These are phyloP conservation scores for Alternaria gaisen DNA, from an alignment of 2,329 filamentous ascomycete genomes.

Conservation along the genomic window DNA sequence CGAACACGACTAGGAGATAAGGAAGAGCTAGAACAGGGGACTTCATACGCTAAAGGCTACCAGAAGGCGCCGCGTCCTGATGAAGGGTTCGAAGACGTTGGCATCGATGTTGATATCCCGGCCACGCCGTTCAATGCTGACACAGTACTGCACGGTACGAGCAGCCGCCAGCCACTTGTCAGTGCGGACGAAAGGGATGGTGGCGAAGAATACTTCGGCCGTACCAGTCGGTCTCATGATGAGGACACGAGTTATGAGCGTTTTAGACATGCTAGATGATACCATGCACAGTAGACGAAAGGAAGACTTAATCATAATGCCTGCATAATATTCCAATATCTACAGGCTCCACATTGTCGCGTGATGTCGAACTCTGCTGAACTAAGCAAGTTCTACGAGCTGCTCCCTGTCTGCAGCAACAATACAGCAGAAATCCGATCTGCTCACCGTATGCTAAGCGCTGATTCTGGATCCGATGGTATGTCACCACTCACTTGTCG, in stretches of 20 bases:
- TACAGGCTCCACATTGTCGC: neutral
- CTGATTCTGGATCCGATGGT: neutral
- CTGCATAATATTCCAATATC: neutral
- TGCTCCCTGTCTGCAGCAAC: neutral
- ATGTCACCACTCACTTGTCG: neutral
- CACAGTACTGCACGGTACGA: constrained; percentile 26
- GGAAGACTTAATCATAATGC: neutral
- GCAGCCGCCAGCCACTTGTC: constrained; percentile 31
- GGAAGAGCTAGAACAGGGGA: constrained; percentile 34
- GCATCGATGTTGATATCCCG: constrained; percentile 32
- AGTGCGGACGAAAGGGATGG: constrained; percentile 9
- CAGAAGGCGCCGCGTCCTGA: constrained; percentile 27
- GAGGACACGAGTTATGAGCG: constrained; percentile 33
- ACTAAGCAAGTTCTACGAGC: neutral
- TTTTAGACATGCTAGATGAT: constrained; percentile 17
- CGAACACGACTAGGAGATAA: constrained; percentile 27
- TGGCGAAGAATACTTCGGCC: constrained; percentile 18
- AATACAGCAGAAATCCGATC: neutral
- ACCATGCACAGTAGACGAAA: neutral
- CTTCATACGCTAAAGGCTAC: constrained; percentile 38
- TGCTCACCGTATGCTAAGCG: neutral
- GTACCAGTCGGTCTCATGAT: constrained; percentile 2
- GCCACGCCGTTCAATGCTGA: constrained; percentile 34
- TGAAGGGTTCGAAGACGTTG: constrained; percentile 28
- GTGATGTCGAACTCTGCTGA: neutral